These are phyloP conservation scores for Fusarium nematophilum DNA, from an alignment of 2,329 filamentous ascomycete species.

Conservation along the genomic window DNA sequence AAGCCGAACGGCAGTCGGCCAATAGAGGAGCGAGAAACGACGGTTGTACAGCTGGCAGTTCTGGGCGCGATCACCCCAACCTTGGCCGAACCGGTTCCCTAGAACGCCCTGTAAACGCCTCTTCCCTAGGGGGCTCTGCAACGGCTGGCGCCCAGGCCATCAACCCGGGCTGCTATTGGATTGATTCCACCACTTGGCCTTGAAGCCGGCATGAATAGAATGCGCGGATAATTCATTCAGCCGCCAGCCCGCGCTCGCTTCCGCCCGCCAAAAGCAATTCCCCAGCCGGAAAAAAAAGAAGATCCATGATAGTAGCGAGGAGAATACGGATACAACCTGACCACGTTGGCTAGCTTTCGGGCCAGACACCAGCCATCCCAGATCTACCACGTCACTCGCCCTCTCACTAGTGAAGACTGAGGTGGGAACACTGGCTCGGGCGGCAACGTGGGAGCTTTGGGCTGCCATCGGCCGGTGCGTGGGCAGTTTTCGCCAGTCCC, in stretches of 20 bases:
- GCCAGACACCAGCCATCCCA: conserved; percentile 28
- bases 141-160: conserved; percentile 17
- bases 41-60: conserved; percentile 37
- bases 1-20: conserved; percentile 7
- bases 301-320: too few species aligned
- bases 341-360: conserved; percentile 6
- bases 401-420: conserved; percentile 36
- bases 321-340: too few species aligned
- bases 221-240: not conserved
- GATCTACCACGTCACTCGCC: conserved; percentile 40
- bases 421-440: conserved; percentile 30
- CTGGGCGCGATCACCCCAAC: conserved; percentile 24
- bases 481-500: conserved; percentile 3
- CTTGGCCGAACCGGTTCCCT: conserved; percentile 24
- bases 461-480: conserved; percentile 21
- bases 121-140: too few species aligned
- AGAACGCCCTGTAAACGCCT: conserved; percentile 1
- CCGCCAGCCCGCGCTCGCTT: not conserved
- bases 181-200: not conserved
- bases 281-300: not conserved
- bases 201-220: not conserved
- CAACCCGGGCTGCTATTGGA: not conserved
- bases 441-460: conserved; percentile 17
- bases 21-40: conserved; percentile 23
- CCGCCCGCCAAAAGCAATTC: conserved; percentile 1